A percentile compares a stretch with the other conserved stretches of the same genome.
Conservation (phyloP, 1,284 basidiomycete species). For the Naganishia sp. region DNA sequence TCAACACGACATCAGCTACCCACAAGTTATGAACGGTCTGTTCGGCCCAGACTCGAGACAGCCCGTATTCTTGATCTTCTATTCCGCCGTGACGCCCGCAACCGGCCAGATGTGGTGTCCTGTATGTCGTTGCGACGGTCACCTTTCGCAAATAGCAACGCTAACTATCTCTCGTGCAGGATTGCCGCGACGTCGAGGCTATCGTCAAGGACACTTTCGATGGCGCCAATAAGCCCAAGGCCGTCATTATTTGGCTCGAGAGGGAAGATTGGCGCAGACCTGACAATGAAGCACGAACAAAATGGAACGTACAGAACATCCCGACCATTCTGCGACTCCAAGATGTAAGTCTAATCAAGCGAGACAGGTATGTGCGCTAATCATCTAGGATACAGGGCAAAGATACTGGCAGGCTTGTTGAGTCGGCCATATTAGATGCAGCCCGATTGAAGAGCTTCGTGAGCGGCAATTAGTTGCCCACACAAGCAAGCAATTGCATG, state of each 20-base stretch:
- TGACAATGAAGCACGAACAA: constrained; percentile 64
- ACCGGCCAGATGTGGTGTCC: constrained; percentile 56
- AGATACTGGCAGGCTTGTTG: constrained; percentile 63
- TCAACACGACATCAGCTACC: constrained; percentile 32
- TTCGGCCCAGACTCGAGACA: constrained; percentile 45
- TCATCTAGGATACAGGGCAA: constrained; percentile 54
- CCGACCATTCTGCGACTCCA: constrained; percentile 73
- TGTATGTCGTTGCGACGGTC: constrained; percentile 38
- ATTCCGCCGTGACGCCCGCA: constrained; percentile 46
- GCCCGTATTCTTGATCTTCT: constrained; percentile 52
- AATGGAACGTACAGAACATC: constrained; percentile 65
- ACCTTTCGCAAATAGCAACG: neutral
- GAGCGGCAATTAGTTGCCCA: neutral
- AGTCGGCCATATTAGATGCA: constrained; percentile 57
- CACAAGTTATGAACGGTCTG: constrained; percentile 48
- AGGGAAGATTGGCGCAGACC: constrained; percentile 66
- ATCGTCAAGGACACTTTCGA: constrained; percentile 64
- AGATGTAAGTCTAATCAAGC: constrained; percentile 59
- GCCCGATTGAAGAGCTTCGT: constrained; percentile 9
- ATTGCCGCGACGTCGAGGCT: constrained; percentile 68
- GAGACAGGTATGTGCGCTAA: neutral
- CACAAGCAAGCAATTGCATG: neutral
- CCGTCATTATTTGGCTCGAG: constrained; percentile 71
- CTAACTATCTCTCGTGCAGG: constrained; percentile 56
- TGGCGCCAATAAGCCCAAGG: constrained; percentile 60